These are phyloP conservation scores for Populus hybrid DNA, from an alignment of 441 rosid genomes.

Conservation along the genomic window DNA sequence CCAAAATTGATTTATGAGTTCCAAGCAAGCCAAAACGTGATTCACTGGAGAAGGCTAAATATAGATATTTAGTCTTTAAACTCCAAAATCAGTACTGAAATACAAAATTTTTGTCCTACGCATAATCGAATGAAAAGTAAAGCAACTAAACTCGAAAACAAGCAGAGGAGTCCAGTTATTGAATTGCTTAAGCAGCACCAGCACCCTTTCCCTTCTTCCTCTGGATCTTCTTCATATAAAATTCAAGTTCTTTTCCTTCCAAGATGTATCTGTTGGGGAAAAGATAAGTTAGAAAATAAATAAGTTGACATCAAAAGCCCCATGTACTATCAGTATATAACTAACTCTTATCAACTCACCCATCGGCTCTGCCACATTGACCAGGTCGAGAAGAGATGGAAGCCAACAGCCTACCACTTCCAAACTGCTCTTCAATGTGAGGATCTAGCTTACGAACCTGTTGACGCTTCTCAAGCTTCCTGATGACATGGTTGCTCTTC, in stretches of 20 bases:
- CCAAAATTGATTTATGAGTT: background rate
- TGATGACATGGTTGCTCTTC: conserved; percentile 47
- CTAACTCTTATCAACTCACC: conserved; percentile 21
- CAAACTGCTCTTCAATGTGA: conserved; percentile 58
- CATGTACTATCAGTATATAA: background rate
- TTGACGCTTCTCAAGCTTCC: conserved; percentile 51
- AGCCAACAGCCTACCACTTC: conserved; percentile 48
- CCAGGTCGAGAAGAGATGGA: conserved; percentile 56
- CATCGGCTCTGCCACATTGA: conserved; percentile 60
- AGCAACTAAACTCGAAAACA: too few relatives aligned
- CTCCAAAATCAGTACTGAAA: too few relatives aligned
- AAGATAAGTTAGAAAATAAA: background rate
- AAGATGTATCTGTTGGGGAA: conserved; percentile 17
- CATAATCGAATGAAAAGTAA: too few relatives aligned
- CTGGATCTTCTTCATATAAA: too few relatives aligned
- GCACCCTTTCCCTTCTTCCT: conserved; percentile 30
- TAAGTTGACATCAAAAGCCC: background rate
- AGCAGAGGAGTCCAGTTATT: background rate
- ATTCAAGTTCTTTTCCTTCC: conserved; percentile 28
- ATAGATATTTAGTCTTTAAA: too few relatives aligned
- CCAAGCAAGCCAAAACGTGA: too few relatives aligned
- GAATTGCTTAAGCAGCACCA: conserved; percentile 22
- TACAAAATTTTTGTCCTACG: too few relatives aligned
- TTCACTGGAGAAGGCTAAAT: background rate
- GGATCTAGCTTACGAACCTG: conserved; percentile 43